phyloP scores from a whole-genome alignment of 2,329 filamentous ascomycete species.

The Fusarium hainanense region DNA sequence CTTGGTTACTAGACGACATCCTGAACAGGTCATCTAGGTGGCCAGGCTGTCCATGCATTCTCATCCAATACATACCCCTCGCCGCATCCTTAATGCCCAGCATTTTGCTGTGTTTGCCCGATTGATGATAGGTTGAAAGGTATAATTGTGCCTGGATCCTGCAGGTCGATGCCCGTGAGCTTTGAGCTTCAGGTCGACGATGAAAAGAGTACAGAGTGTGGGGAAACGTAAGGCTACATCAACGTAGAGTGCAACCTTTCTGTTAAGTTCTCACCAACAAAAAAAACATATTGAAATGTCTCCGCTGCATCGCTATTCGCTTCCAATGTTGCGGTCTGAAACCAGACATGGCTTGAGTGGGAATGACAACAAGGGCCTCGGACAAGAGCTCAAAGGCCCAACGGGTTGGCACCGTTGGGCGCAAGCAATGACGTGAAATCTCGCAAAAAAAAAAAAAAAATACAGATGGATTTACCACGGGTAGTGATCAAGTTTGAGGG shows the following conservation, averaged over 20 bases:
- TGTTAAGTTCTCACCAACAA: background rate
- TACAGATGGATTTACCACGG: background rate
- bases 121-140: constrained; percentile 21
- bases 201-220: constrained; percentile 37
- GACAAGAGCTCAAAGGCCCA: constrained; percentile 8
- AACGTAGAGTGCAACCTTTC: constrained; percentile 40
- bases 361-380: constrained; percentile 16
- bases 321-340: constrained; percentile 8
- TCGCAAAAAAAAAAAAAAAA: background rate
- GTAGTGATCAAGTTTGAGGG: background rate
- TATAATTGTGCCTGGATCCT: constrained; percentile 44
- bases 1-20: background rate
- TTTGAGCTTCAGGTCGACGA: constrained; percentile 38
- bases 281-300: constrained; percentile 26
- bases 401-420: constrained; percentile 16
- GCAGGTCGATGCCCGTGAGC: constrained; percentile 28
- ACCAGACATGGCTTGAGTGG: constrained; percentile 10
- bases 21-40: constrained; percentile 32
- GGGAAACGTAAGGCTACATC: constrained; percentile 33
- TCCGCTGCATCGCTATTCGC: constrained; percentile 34
- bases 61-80: constrained; percentile 38
- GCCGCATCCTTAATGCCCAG: constrained; percentile 25
- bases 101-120: constrained; percentile 8
- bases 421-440: constrained; percentile 33
- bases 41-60: constrained; percentile 34